Evolutionary conservation across 139 green algal genomes (phyloP).

Genomic region (Micromonas commoda): DNA sequence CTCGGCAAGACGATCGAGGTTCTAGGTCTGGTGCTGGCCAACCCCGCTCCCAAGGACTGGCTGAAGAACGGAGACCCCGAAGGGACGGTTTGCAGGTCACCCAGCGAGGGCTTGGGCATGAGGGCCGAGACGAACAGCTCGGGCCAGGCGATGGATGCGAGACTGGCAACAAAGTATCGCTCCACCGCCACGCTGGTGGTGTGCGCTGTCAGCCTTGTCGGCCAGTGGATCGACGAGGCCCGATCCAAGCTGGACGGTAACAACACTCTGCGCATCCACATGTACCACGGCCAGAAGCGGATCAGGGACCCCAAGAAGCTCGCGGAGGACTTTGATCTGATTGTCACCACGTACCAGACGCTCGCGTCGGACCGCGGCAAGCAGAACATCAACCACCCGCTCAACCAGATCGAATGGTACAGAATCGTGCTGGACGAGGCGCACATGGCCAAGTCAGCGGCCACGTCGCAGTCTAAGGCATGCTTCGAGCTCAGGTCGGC

Average conservation of each 20-base stretch:
- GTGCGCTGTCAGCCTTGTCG: conserved; percentile 54
- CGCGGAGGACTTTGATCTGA: conserved; percentile 56
- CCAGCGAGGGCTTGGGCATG: too few relatives aligned
- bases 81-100: not conserved
- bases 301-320: conserved; percentile 41
- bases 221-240: conserved; percentile 23
- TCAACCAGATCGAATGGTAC: conserved; percentile 32
- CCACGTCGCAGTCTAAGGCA: conserved; percentile 56
- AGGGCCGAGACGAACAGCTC: not conserved
- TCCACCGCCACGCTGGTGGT: conserved; percentile 51
- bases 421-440: conserved; percentile 88
- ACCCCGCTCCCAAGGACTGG: not conserved
- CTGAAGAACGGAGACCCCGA: not conserved
- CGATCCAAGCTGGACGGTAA: conserved; percentile 1
- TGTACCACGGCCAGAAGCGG: conserved; percentile 53
- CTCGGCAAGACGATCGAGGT: conserved; percentile 67
- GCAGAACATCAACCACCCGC: conserved; percentile 28
- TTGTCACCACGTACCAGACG: conserved; percentile 85
- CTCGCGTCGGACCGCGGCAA: conserved; percentile 50
- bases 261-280: conserved; percentile 40
- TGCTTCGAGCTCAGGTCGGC: conserved; percentile 33
- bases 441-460: conserved; percentile 81
- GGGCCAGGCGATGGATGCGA: not conserved
- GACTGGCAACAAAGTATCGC: not conserved
- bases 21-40: conserved; percentile 46